phyloP scores from a whole-genome alignment of 495 filamentous ascomycete genomes.

The Antarctomyces pellizariae region DNA sequence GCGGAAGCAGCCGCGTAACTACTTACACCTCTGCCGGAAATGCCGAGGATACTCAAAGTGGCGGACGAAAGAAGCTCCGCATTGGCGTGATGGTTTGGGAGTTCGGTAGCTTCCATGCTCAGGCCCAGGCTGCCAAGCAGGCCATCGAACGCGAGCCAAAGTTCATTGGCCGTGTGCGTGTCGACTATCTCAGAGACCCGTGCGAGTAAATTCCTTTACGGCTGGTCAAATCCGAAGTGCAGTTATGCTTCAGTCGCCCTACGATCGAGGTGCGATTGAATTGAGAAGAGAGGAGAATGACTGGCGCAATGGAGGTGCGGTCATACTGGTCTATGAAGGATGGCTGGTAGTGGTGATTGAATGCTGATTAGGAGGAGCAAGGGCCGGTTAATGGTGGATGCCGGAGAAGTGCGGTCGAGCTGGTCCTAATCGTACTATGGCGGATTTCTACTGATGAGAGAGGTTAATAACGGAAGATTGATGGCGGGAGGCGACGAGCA shows the following conservation, averaged over 20 bases:
- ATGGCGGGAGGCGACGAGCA: no score
- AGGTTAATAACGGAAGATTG: no score
- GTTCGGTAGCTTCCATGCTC: not conserved
- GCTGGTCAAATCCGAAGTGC: not conserved
- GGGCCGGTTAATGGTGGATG: no score
- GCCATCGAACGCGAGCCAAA: constrained; percentile 1
- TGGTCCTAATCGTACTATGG: no score
- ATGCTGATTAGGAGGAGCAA: no score
- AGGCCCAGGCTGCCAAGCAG: not conserved
- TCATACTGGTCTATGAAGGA: no score
- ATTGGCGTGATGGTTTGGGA: not conserved
- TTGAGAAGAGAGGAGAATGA: constrained; percentile 2
- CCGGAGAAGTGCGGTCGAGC: no score
- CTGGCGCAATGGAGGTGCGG: no score
- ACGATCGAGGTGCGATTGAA: constrained; percentile 1
- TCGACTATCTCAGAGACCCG: not conserved
- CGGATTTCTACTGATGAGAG: no score
- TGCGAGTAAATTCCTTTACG: not conserved
- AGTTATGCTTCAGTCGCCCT: constrained; percentile 1
- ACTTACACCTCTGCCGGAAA: no score
- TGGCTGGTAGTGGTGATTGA: no score
- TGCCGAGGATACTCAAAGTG: not conserved
- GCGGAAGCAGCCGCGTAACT: no score
- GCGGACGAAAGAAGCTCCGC: not conserved
- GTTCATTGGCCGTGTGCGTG: not conserved